Percentiles rank a stretch among this genome's conserved stretches.
Evolutionary conservation across 1,284 basidiomycete species (phyloP).

Genomic region (Ustanciosporium gigantosporum): DNA sequence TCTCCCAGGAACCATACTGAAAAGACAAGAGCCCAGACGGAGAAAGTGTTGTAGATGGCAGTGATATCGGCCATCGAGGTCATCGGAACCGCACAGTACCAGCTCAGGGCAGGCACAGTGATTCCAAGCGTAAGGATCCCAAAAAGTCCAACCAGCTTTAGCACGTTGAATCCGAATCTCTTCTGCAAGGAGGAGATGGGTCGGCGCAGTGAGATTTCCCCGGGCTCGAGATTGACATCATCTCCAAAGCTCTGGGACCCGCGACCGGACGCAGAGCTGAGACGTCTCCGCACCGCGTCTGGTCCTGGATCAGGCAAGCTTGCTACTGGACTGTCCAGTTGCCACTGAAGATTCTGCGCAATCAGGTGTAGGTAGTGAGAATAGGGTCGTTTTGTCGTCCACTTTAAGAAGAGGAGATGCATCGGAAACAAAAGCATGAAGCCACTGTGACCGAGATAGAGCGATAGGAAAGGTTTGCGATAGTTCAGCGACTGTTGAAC

Average conservation of each 20-base stretch:
- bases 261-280: slow-evolving; percentile 26
- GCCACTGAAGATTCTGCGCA: slow-evolving; percentile 50
- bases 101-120: slow-evolving; percentile 56
- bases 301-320: slow-evolving; percentile 16
- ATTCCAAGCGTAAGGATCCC: slow-evolving; percentile 51
- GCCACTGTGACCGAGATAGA: slow-evolving; percentile 55
- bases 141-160: slow-evolving; percentile 32
- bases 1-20: slow-evolving; percentile 58
- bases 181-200: slow-evolving; percentile 15
- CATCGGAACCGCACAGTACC: slow-evolving; percentile 58
- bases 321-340: slow-evolving; percentile 32
- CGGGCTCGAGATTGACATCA: slow-evolving; percentile 1
- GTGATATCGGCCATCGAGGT: slow-evolving; percentile 61
- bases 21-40: slow-evolving; percentile 59
- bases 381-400: slow-evolving; percentile 24
- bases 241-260: not conserved
- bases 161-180: slow-evolving; percentile 27
- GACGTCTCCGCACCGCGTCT: slow-evolving; percentile 27
- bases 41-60: slow-evolving; percentile 60
- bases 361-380: slow-evolving; percentile 48
- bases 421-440: slow-evolving; percentile 53
- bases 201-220: slow-evolving; percentile 5
- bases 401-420: slow-evolving; percentile 46
- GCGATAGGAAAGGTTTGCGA: slow-evolving; percentile 53
- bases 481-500: slow-evolving; percentile 55